These are phyloP conservation scores for Licmophora abbreviata DNA, from an alignment of 108 stramenopile species.

Conservation along the genomic window DNA sequence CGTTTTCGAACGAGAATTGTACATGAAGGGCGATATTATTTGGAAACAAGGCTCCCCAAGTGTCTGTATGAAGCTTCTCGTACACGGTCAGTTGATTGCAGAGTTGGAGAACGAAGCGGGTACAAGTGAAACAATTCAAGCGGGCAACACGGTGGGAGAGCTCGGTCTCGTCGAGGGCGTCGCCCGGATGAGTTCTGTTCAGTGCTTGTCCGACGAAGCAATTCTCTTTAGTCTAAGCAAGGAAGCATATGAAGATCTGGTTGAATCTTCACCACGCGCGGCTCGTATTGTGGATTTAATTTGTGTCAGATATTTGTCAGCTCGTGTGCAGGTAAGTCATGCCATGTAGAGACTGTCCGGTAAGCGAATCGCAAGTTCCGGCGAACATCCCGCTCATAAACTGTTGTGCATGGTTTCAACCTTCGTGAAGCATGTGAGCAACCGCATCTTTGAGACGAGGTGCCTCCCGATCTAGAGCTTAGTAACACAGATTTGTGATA, in stretches of 20 bases:
- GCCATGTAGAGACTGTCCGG: no score
- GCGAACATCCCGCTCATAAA: no score
- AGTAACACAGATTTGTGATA: no score
- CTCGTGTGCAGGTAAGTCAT: conserved; percentile 61
- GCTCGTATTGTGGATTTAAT: conserved; percentile 50
- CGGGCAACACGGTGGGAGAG: conserved; percentile 52
- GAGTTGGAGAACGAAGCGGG: conserved; percentile 34
- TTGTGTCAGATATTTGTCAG: conserved; percentile 45
- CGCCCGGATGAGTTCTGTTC: conserved; percentile 46
- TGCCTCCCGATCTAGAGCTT: conserved; percentile 55
- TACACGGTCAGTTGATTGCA: conserved; percentile 42
- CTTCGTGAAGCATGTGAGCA: conserved; percentile 69
- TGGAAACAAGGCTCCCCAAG: conserved; percentile 50
- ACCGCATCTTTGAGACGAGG: conserved; percentile 62
- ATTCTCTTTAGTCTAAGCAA: conserved; percentile 41
- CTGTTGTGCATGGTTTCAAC: no score
- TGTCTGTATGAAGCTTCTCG: conserved; percentile 44
- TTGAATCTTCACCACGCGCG: conserved; percentile 24
- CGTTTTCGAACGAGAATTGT: conserved; percentile 30
- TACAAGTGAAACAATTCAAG: conserved; percentile 26
- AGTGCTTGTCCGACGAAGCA: conserved; percentile 39
- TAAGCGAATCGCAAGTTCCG: no score
- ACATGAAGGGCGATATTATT: conserved; percentile 27
- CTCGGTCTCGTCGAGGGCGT: conserved; percentile 48
- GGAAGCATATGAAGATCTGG: conserved; percentile 31